Conservation (phyloP, 1,139 yeast genomes). For the Geotrichum carabidarum region DNA sequence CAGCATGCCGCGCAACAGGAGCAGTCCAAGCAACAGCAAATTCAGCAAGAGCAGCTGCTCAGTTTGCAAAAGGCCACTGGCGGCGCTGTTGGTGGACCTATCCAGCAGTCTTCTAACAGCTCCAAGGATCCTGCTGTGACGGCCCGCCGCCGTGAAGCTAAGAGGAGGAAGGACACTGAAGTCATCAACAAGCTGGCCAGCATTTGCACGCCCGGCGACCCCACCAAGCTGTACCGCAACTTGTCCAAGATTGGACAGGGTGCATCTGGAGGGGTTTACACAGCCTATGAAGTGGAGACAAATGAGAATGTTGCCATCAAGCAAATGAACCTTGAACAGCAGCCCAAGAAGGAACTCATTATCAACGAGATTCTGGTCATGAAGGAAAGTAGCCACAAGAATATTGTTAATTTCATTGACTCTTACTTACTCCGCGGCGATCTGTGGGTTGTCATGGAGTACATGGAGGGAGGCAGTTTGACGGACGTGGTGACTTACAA, state of each 20-base stretch:
- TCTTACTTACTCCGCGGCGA: conserved; percentile 64
- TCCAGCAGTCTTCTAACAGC: conserved; percentile 30
- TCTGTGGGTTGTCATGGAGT: conserved; percentile 96
- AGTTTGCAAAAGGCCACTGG: conserved; percentile 35
- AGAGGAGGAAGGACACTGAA: conserved; percentile 62
- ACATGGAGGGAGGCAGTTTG: conserved; percentile 95
- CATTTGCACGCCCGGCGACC: conserved; percentile 85
- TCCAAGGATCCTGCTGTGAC: conserved; percentile 32
- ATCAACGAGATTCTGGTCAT: conserved; percentile 92
- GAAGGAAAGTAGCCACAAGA: conserved; percentile 89
- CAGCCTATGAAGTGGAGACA: conserved; percentile 66
- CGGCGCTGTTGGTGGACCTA: conserved; percentile 33
- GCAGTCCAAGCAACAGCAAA: conserved; percentile 23
- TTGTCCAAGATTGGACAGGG: conserved; percentile 92
- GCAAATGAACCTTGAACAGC: conserved; percentile 90
- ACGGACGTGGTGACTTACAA: conserved; percentile 94
- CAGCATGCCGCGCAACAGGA: conserved; percentile 19
- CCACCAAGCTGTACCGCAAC: conserved; percentile 64
- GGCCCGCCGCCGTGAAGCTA: conserved; percentile 71
- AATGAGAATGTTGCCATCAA: conserved; percentile 81
- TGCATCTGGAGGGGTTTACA: conserved; percentile 95
- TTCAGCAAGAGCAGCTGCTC: conserved; percentile 28
- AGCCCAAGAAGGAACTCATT: conserved; percentile 89
- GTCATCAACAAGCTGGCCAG: conserved; percentile 63
- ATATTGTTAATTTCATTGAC: conserved; percentile 89